Evolutionary conservation across 2,329 filamentous ascomycete species (phyloP), one percentile per base, ranked within the genome.

Genomic region (Coniochaeta sp.): DNA sequence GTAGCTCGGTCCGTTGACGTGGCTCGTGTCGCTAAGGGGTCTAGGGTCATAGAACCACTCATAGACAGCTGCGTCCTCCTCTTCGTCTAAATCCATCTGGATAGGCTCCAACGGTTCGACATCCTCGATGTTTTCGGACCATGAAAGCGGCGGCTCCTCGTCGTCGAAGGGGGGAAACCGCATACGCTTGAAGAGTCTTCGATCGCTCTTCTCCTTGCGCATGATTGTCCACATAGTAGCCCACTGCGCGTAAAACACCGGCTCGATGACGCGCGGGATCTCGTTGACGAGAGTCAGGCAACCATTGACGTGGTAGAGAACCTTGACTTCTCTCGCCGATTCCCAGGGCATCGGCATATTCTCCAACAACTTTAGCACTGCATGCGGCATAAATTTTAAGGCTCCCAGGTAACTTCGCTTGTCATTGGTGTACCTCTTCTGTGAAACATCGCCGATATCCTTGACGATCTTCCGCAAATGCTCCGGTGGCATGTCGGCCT

Each of bases 291-390:
- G 78, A 1, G 95, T 99, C 76, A 99, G 76, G 71, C 96, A 99
- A 33, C 95, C 95, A 70, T 99, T 99, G 69, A 98, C 93, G 71
- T 99, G 95, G 74, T 99, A 99, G 14, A 99, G 81, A 31, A 99
- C 95, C 77, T 98, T 98, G 63, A 99, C 96, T 71, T 99, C 95
- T 64, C 93, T 86, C 28, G 91, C 87, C 61, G 92, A 95, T 77
- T 99, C 95, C 95, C 95, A 99, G 0, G 95, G 95, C 95, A 99
- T 99, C 4, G 95, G 95, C 95, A 99, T 99, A 70, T 99, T 99
- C 79, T 99, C 95, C 60, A 99, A 76, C 26, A 99, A 82, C 79
- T 99, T 99, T 77, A 99, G 78, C 12, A 99, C 95, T 6, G 95
- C 95, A 72, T 99, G 95, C 1, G 95, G 95, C 95, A 99, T 99